Evolutionary conservation across 1,284 basidiomycete genomes (phyloP), one percentile per base, ranked within the genome.

Genomic region (Cystobasidiaceae sp.): DNA sequence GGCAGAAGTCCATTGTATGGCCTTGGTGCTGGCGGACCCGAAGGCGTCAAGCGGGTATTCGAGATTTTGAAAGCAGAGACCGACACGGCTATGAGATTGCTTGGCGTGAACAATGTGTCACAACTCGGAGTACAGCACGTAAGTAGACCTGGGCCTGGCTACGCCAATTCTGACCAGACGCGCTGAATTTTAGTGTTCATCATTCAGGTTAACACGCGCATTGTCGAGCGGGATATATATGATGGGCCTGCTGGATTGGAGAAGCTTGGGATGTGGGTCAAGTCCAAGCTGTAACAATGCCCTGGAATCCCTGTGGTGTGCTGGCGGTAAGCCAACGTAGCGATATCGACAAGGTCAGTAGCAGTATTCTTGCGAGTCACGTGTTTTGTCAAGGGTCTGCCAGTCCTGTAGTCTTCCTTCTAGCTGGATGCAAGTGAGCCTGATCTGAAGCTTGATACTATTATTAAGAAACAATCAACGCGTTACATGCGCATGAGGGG

Each of bases 1-100:
- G 93, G 93, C 2, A 23, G 71, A 27, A 68, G 65, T 1, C 63
- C 67, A 1, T 44, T 69, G 32, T 66, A 57, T 19, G 64, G 59
- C 0, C 51, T 66, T 7, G 61, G 52, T 1, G 45, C 54, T 3
- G 51, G 66, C 39, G 63, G 63, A 15, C 32, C 34, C 1, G 63
- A 32, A 7, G 63, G 63, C 5, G 63, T 66, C 17, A 56, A 66
- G 51, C 19, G 43, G 4, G 55, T 58, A 6, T 51, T 66, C 27
- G 63, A 60, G 32, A 50, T 66, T 15, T 44, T 66, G 28, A 60
- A 58, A 33, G 57, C 46, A 17, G 63, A 66, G 37, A 30, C 52
- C 3, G 63, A 58, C 19, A 60, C 57, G 2, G 45, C 63, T 34
- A 58, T 66, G 45, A n/a, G 57, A 8, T 43, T 66, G 17, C 44